Conservation (phyloP, 371 early-diverging fungal species). For the Apophysomyces sp. region DNA sequence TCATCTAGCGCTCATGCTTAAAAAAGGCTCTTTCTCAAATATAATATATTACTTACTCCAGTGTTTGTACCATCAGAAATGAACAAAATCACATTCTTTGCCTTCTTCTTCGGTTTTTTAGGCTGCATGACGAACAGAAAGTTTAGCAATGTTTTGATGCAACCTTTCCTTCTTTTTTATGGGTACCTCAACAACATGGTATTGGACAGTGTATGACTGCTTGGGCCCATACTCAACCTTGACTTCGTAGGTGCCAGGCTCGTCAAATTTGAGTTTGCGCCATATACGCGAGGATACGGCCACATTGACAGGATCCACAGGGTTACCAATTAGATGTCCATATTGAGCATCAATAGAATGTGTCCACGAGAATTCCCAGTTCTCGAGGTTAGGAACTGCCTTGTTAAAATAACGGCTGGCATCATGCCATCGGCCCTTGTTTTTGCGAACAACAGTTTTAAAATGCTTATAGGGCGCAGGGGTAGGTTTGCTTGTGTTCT, state of each 20-base stretch:
- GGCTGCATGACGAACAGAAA: constrained; percentile 19
- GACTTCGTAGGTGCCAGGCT: constrained; percentile 60
- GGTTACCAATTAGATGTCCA: constrained; percentile 23
- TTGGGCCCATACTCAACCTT: constrained; percentile 39
- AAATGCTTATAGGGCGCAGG: constrained; percentile 31
- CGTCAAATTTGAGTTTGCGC: constrained; percentile 54
- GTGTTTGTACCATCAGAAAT: constrained; percentile 75
- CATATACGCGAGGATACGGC: constrained; percentile 53
- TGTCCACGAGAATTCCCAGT: constrained; percentile 53
- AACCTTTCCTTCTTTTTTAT: not conserved
- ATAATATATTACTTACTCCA: constrained; percentile 28
- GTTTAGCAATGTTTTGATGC: not conserved
- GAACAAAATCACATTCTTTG: constrained; percentile 73
- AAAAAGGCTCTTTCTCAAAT: not conserved
- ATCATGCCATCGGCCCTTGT: constrained; percentile 42
- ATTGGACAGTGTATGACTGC: constrained; percentile 34
- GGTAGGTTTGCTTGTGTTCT: constrained; percentile 35
- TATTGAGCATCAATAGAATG: constrained; percentile 54
- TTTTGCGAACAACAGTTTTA: constrained; percentile 46
- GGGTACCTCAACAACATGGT: constrained; percentile 37
- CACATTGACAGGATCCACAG: constrained; percentile 47
- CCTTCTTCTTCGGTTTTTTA: constrained; percentile 56
- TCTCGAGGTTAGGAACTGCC: constrained; percentile 32
- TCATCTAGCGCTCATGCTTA: constrained; percentile 32
- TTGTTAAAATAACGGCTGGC: constrained; percentile 44